These are phyloP conservation scores for Heliophila coronopifolia DNA, from an alignment of 441 rosid species.

Conservation along the genomic window DNA sequence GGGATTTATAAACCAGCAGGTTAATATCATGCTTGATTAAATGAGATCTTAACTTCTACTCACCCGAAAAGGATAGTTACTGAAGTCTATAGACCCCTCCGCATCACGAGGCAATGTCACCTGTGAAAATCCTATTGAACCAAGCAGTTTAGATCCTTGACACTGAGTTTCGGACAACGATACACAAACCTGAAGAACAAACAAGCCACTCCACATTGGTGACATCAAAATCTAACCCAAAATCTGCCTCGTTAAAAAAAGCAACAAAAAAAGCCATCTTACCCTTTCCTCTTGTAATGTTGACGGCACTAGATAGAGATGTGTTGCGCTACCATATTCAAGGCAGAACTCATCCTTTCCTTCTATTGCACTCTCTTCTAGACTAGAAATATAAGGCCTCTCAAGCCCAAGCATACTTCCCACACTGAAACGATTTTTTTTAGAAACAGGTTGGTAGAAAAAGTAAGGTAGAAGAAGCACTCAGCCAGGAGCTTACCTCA, in stretches of 20 bases:
- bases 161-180: slow-evolving; percentile 53
- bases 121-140: slow-evolving; percentile 61
- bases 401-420: slow-evolving; percentile 90
- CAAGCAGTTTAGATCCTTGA: slow-evolving; percentile 60
- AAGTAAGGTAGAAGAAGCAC: slow-evolving; percentile 16
- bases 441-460: slow-evolving; percentile 5
- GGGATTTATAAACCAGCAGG: slow-evolving; percentile 7
- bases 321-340: slow-evolving; percentile 94
- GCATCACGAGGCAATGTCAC: slow-evolving; percentile 79
- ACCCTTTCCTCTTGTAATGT: slow-evolving; percentile 78
- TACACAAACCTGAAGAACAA: slow-evolving; percentile 52
- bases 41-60: slow-evolving; percentile 26
- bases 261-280: neutral
- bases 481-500: slow-evolving; percentile 54
- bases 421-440: slow-evolving; percentile 40
- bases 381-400: slow-evolving; percentile 70
- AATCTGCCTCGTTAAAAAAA: neutral
- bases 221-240: slow-evolving; percentile 9
- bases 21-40: neutral
- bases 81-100: slow-evolving; percentile 76
- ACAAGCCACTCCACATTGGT: slow-evolving; percentile 21
- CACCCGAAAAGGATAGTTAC: slow-evolving; percentile 80
- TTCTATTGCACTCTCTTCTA: slow-evolving; percentile 46
- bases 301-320: slow-evolving; percentile 71
- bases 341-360: slow-evolving; percentile 59